Conservation (phyloP, 768 basidiomycete genomes). For the Mycena epipterygia region DNA sequence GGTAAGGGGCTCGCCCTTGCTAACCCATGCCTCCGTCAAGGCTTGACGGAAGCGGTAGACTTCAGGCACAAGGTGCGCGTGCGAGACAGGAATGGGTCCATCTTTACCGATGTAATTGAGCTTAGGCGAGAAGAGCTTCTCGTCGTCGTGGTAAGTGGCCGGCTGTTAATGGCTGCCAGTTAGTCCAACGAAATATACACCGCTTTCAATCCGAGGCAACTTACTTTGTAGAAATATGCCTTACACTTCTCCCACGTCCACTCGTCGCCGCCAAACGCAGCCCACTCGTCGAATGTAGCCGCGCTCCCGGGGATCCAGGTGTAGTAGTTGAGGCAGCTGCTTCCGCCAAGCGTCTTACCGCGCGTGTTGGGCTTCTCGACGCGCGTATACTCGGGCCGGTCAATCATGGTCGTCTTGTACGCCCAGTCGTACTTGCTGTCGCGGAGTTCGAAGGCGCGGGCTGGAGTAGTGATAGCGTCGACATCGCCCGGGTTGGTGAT, state of each 20-base stretch:
- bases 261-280: constrained; percentile 20
- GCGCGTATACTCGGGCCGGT: constrained; percentile 31
- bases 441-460: constrained; percentile 33
- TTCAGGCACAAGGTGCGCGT: constrained; percentile 25
- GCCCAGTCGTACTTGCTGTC: constrained; percentile 33
- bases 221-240: constrained; percentile 27
- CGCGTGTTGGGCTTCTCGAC: constrained; percentile 35
- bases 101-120: constrained; percentile 30
- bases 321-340: constrained; percentile 34
- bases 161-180: constrained; percentile 13
- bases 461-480: constrained; percentile 30
- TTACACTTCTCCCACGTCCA: constrained; percentile 33
- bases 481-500: constrained; percentile 33
- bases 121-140: constrained; percentile 27
- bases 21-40: constrained; percentile 28
- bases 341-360: constrained; percentile 30
- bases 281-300: constrained; percentile 32
- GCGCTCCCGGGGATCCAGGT: constrained; percentile 34
- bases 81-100: constrained; percentile 32
- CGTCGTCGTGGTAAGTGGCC: constrained; percentile 33
- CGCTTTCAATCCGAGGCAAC: no score
- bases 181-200: background rate
- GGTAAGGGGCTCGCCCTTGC: constrained; percentile 25
- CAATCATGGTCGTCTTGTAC: constrained; percentile 35
- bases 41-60: constrained; percentile 27